Evolutionary conservation across 1,284 basidiomycete species (phyloP).

Genomic region (Cryptococcus sp.): DNA sequence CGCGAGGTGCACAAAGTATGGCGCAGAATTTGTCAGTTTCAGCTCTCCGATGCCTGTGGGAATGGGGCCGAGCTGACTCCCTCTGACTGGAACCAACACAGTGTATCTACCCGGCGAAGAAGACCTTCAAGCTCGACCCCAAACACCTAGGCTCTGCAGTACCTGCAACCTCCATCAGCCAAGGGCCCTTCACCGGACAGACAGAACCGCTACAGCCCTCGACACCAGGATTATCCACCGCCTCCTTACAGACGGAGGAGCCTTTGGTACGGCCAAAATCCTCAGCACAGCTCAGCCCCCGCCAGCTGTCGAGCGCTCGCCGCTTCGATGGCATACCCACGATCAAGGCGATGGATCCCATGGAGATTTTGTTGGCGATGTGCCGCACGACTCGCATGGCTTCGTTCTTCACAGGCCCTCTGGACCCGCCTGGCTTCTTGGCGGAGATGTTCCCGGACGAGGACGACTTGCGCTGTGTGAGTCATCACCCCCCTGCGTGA

Average conservation of each 20-base stretch:
- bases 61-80: slow-evolving; percentile 8
- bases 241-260: too few species aligned
- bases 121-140: too few species aligned
- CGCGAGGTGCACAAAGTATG: slow-evolving; percentile 25
- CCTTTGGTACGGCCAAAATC: too few species aligned
- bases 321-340: too few species aligned
- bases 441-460: slow-evolving; percentile 27
- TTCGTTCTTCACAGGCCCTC: slow-evolving; percentile 33
- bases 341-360: slow-evolving; percentile 17
- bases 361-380: slow-evolving; percentile 38
- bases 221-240: too few species aligned
- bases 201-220: too few species aligned
- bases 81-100: slow-evolving; percentile 19
- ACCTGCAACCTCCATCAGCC: too few species aligned
- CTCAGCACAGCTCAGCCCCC: too few species aligned
- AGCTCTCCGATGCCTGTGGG: slow-evolving; percentile 35
- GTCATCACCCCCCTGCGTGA: not conserved
- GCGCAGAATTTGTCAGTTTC: slow-evolving; percentile 27
- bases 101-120: not conserved
- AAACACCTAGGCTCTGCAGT: too few species aligned
- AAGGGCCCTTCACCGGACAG: too few species aligned
- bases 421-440: slow-evolving; percentile 38
- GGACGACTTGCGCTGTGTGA: slow-evolving; percentile 38
- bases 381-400: slow-evolving; percentile 42
- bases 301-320: too few species aligned